These are phyloP conservation scores for Fusarium sp. DNA, from an alignment of 2,329 filamentous ascomycete genomes.

Conservation along the genomic window DNA sequence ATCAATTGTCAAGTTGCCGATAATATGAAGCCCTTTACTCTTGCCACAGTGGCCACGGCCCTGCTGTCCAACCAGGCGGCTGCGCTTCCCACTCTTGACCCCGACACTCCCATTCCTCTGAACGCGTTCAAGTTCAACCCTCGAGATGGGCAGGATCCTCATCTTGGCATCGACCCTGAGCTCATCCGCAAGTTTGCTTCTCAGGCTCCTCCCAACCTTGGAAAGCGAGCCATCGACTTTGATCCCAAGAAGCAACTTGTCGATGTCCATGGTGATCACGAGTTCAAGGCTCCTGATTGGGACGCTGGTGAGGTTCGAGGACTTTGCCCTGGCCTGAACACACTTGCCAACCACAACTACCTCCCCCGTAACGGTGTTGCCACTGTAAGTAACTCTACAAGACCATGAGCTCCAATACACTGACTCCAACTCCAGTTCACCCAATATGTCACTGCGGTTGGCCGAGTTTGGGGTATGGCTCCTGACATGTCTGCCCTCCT, in stretches of 20 bases:
- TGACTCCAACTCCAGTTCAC: neutral
- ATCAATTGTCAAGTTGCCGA: neutral
- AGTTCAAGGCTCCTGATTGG: constrained; percentile 28
- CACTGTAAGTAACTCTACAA: constrained; percentile 17
- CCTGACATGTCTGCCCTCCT: constrained; percentile 23
- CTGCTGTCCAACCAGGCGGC: constrained; percentile 24
- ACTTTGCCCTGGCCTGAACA: constrained; percentile 39
- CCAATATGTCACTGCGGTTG: constrained; percentile 32
- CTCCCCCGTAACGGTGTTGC: constrained; percentile 43
- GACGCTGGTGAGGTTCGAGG: constrained; percentile 35
- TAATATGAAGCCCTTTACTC: constrained; percentile 31
- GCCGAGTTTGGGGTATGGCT: constrained; percentile 35
- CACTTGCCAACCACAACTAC: constrained; percentile 38
- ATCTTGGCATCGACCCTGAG: constrained; percentile 34
- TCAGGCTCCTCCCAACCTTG: constrained; percentile 17
- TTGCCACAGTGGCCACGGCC: constrained; percentile 18
- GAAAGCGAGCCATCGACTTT: constrained; percentile 27
- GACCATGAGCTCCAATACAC: accelerated
- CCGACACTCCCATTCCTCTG: constrained; percentile 28
- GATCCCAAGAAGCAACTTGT: constrained; percentile 31
- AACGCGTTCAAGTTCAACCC: constrained; percentile 25
- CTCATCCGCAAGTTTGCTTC: constrained; percentile 33
- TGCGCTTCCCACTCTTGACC: constrained; percentile 19
- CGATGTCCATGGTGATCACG: constrained; percentile 32
- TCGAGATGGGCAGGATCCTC: constrained; percentile 17